phyloP scores from a whole-genome alignment of 2,329 filamentous ascomycete species.

The Metarhizium brunneum region DNA sequence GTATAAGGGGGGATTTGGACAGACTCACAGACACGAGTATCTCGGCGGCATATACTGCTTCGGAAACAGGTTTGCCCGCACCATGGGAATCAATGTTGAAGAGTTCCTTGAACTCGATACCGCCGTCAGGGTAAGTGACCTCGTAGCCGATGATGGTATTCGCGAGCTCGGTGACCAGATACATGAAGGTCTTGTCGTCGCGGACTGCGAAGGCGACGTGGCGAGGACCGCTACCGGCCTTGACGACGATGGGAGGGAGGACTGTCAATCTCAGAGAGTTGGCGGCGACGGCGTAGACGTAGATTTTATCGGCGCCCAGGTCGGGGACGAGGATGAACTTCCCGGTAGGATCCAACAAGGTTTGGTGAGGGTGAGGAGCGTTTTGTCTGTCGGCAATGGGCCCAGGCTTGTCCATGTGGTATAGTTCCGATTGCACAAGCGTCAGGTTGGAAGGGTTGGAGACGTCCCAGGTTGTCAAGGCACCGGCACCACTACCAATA shows the following conservation, averaged over 20 bases:
- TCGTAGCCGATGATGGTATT: constrained; percentile 48
- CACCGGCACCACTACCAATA: constrained; percentile 24
- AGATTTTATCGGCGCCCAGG: constrained; percentile 54
- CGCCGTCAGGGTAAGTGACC: constrained; percentile 38
- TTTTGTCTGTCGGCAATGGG: constrained; percentile 39
- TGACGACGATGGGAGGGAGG: constrained; percentile 29
- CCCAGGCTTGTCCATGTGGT: constrained; percentile 27
- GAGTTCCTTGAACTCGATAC: constrained; percentile 34
- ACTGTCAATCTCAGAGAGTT: constrained; percentile 34
- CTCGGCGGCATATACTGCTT: constrained; percentile 42
- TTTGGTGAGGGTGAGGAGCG: constrained; percentile 53
- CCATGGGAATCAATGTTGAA: constrained; percentile 41
- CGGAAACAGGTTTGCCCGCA: constrained; percentile 28
- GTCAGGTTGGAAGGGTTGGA: constrained; percentile 26
- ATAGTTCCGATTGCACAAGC: constrained; percentile 28
- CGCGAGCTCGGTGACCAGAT: constrained; percentile 51
- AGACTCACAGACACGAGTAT: constrained; percentile 47
- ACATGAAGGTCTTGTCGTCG: constrained; percentile 41
- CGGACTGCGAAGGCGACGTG: constrained; percentile 50
- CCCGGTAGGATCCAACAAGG: constrained; percentile 55
- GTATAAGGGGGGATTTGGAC: background rate
- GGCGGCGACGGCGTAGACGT: constrained; percentile 38
- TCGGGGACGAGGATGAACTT: constrained; percentile 57
- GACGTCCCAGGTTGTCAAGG: constrained; percentile 36
- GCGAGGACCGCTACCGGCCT: constrained; percentile 52